Evolutionary conservation across 768 basidiomycete species (phyloP), one percentile per base, ranked within the genome.

Genomic region (Trametopsis cervina): DNA sequence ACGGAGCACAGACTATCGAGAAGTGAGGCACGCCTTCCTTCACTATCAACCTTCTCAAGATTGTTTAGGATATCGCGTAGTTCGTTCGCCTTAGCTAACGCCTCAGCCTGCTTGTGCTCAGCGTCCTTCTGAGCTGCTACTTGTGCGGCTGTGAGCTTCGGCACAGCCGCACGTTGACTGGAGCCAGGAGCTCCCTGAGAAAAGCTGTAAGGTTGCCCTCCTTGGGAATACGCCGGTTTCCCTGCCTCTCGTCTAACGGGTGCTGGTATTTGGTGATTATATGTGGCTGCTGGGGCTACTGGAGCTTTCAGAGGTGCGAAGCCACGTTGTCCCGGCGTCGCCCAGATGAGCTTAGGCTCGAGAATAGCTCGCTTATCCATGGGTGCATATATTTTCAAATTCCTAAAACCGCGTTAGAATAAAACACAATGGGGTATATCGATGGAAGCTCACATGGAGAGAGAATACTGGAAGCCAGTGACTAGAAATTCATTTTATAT

Each of bases 21-120:
- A 18, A 91, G 64, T 6, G 83, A 83, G 40, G 71, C 70, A 7
- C 90, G 80, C 27, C 88, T 74, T 18, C 74, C 75, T 58, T 89
- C 87, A 45, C 89, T 83, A 50, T 87, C 78, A 2, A 92, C 83
- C 60, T 81, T 87, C 60, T 88, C 86, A 10, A 92, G 69, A 22
- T 65, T 76, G 37, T 66, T 73, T 12, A 92, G 63, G 68, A 87
- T 79, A 50, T 80, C 69, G 42, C 63, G 71, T 21, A 92, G 76
- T 58, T 90, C 86, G 2, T 70, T 66, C 0, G 89, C 88, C 56
- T 78, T 87, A 39, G 65, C 62, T 22, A 75, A 47, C 18, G 75
- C 75, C 56, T 80, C 78, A 49, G 76, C 69, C 52, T 75, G 76
- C 53, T 72, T 73, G 20, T 57, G 49, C 56, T 65, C 49, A 49